Percentiles rank a stretch among this genome's conserved stretches.
Conservation (phyloP, 2,329 filamentous ascomycete genomes). For the Hypomyces rosellus region DNA sequence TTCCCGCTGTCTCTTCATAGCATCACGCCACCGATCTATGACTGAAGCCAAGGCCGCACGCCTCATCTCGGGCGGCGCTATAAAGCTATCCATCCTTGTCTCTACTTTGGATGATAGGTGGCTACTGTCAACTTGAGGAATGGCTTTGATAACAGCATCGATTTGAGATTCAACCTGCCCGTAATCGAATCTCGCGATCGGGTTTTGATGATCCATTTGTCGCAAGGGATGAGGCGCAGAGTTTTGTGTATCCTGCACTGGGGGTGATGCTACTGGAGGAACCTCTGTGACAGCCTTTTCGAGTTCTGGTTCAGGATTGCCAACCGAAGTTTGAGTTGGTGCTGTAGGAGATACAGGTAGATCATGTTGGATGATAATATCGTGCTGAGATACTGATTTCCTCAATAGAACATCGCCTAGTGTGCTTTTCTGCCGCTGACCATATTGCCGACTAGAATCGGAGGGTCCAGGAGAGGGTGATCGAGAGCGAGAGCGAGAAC, state of each 20-base stretch:
- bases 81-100: neutral
- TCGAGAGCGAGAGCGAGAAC: constrained; percentile 6
- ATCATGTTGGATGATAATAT: neutral
- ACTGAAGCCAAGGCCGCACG: constrained; percentile 12
- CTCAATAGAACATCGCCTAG: neutral
- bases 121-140: no score
- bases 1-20: neutral
- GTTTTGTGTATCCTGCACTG: no score
- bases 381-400: constrained; percentile 4
- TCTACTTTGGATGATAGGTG: neutral
- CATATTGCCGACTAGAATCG: constrained; percentile 15
- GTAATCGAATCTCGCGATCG: no score
- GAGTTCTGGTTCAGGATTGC: neutral
- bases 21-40: constrained; percentile 17
- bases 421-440: constrained; percentile 1
- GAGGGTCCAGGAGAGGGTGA: constrained; percentile 15
- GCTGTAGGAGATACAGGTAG: neutral
- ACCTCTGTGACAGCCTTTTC: neutral
- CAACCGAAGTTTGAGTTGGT: neutral
- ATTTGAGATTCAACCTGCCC: no score
- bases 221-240: no score
- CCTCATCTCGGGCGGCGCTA: neutral
- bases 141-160: no score
- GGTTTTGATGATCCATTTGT: no score
- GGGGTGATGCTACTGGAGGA: neutral